phyloP scores from a whole-genome alignment of 164 flowering plant species.

The Nymphaea thermarum region DNA sequence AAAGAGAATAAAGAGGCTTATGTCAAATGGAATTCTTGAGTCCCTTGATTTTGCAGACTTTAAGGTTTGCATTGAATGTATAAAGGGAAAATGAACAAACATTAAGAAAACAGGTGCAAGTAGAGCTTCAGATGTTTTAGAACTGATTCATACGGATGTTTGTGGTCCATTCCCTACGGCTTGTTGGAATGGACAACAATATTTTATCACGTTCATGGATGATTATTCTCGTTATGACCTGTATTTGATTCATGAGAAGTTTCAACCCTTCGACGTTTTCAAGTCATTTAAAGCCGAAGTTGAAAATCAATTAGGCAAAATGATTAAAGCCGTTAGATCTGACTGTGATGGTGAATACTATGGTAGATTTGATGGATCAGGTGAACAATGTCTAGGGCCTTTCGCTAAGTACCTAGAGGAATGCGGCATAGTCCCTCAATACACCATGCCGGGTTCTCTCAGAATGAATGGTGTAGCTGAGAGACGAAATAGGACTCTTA shows the following conservation, averaged over 20 bases:
- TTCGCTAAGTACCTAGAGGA: constrained; percentile 16
- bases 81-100: background rate
- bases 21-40: background rate
- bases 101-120: background rate
- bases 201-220: background rate
- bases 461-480: constrained; percentile 14
- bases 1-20: background rate
- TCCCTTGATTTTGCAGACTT: background rate
- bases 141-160: background rate
- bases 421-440: constrained; percentile 6
- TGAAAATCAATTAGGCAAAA: background rate
- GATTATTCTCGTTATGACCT: background rate
- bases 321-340: background rate
- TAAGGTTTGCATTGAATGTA: background rate
- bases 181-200: background rate
- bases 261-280: background rate
- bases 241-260: background rate
- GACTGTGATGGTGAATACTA: background rate
- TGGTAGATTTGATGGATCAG: background rate
- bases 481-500: constrained; percentile 3
- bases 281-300: background rate
- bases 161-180: background rate
- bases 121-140: background rate
- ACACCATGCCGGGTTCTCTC: constrained; percentile 10
- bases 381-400: constrained; percentile 2